Evolutionary conservation across 2,329 filamentous ascomycete genomes (phyloP).

Genomic region (Trichoderma sp.): DNA sequence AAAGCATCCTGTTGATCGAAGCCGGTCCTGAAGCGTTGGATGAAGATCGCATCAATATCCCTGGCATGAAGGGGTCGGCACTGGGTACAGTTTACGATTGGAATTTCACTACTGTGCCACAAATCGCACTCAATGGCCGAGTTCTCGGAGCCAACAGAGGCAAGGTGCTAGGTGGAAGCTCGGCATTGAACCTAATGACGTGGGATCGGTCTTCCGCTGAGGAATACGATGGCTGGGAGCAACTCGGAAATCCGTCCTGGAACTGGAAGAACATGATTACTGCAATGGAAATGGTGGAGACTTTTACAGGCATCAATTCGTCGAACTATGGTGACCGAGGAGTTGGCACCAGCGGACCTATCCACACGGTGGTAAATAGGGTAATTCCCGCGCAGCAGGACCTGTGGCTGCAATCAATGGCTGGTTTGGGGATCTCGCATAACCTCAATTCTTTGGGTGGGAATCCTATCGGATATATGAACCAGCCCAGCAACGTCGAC

Average conservation of each 20-base stretch:
- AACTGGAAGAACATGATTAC: conserved; percentile 33
- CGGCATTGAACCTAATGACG: conserved; percentile 29
- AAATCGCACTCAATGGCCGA: conserved; percentile 31
- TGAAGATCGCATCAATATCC: conserved; percentile 15
- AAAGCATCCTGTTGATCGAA: conserved; percentile 11
- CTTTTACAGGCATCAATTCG: background rate
- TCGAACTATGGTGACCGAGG: conserved; percentile 8
- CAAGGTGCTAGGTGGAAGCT: conserved; percentile 35
- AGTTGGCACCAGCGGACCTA: conserved; percentile 15
- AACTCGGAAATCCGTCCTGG: conserved; percentile 39
- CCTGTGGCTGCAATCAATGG: conserved; percentile 20
- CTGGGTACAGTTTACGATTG: conserved; percentile 16
- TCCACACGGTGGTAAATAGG: conserved; percentile 10
- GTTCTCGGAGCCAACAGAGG: conserved; percentile 32
- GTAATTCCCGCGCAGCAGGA: conserved; percentile 11
- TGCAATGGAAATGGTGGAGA: background rate
- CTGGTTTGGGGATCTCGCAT: conserved; percentile 21
- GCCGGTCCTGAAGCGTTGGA: background rate
- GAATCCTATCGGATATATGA: conserved; percentile 20
- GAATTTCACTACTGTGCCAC: conserved; percentile 17
- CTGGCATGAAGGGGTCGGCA: conserved; percentile 3
- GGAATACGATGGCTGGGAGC: conserved; percentile 36
- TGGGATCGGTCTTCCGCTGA: conserved; percentile 30
- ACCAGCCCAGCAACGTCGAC: conserved; percentile 9
- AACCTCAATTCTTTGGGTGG: conserved; percentile 14